phyloP scores from a whole-genome alignment of 257 asterid genomes.

The Solanum etuberosum region DNA sequence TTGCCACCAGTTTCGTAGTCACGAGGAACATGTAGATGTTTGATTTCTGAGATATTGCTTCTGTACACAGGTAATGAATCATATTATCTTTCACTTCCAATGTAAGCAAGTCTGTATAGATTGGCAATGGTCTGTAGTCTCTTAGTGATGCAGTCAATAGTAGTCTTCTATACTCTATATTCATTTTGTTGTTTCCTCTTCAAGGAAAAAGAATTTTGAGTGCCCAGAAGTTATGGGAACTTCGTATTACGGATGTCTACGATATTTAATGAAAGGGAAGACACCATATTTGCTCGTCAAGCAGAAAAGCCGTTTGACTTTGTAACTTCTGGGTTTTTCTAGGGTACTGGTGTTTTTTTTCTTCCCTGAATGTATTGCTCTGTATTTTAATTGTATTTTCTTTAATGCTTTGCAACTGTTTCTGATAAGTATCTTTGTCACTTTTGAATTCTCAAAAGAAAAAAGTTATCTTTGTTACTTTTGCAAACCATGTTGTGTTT shows the following conservation, averaged over 20 bases:
- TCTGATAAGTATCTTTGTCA: neutral
- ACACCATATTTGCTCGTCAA: neutral
- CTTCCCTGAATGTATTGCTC: neutral
- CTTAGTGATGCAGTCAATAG: neutral
- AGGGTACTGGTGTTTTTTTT: neutral
- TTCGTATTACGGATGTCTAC: neutral
- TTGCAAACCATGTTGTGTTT: neutral
- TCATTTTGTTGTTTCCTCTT: neutral
- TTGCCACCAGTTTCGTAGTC: neutral
- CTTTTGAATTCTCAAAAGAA: neutral
- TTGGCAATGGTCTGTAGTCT: constrained; percentile 1
- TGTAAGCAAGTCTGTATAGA: constrained; percentile 31
- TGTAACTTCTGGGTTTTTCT: neutral
- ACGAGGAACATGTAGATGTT: neutral
- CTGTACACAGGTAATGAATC: constrained; percentile 18
- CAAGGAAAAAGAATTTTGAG: neutral
- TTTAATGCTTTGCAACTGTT: neutral
- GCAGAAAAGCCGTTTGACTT: neutral
- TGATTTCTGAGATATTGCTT: constrained; percentile 1
- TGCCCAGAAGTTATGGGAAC: neutral
- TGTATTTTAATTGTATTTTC: neutral
- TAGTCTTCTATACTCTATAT: neutral
- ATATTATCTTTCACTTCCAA: constrained; percentile 3
- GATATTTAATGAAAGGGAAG: neutral
- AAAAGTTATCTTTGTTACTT: neutral